Percentiles rank a stretch among this genome's conserved stretches.
phyloP scores from a whole-genome alignment of 257 asterid genomes.

The Solanum corneliomulleri region DNA sequence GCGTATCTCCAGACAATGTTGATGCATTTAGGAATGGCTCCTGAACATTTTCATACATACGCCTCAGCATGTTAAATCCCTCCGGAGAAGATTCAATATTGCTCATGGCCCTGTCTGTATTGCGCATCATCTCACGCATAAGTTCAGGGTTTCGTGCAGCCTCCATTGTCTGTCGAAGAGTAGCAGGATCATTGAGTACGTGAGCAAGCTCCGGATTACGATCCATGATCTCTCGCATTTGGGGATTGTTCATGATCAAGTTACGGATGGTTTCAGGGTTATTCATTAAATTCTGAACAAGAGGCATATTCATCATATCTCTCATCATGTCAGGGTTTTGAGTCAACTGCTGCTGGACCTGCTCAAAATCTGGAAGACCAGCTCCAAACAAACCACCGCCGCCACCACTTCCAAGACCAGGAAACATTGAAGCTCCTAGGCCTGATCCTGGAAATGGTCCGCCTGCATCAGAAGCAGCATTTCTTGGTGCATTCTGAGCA shows the following conservation, averaged over 20 bases:
- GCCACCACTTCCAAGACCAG: conserved; percentile 29
- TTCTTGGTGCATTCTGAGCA: conserved; percentile 14
- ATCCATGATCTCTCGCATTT: conserved; percentile 53
- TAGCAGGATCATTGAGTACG: conserved; percentile 48
- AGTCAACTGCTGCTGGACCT: conserved; percentile 35
- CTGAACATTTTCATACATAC: conserved; percentile 56
- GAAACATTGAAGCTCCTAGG: conserved; percentile 35
- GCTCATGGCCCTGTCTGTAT: conserved; percentile 58
- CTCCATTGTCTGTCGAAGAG: conserved; percentile 52
- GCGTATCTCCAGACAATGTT: conserved; percentile 29
- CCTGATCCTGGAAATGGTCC: conserved; percentile 24
- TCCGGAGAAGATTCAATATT: conserved; percentile 56
- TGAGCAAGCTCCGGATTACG: conserved; percentile 52
- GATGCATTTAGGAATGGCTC: conserved; percentile 52
- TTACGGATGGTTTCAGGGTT: conserved; percentile 50
- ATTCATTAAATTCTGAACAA: conserved; percentile 40
- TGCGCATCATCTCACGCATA: conserved; percentile 67
- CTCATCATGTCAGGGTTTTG: conserved; percentile 48
- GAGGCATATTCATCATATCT: conserved; percentile 41
- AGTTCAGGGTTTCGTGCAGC: conserved; percentile 60
- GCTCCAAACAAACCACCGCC: conserved; percentile 34
- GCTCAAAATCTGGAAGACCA: conserved; percentile 40
- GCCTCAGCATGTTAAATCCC: conserved; percentile 61
- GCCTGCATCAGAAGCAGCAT: conserved; percentile 23
- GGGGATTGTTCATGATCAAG: conserved; percentile 46